phyloP scores from a whole-genome alignment of 257 asterid genomes.

The Solanum chmielewskii region DNA sequence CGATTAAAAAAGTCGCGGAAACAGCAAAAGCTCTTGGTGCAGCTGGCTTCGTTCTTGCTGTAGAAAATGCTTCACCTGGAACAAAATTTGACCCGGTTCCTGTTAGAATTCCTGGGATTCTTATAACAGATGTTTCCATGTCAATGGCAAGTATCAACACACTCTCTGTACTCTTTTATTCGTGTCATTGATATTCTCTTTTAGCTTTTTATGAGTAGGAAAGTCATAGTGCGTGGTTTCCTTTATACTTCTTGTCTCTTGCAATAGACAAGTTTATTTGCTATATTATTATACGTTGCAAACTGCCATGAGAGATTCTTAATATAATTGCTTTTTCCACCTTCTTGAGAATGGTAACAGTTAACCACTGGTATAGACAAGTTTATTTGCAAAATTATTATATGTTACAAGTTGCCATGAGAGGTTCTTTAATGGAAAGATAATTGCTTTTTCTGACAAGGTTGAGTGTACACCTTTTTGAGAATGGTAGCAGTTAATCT shows the following conservation, averaged over 20 bases:
- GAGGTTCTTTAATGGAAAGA: neutral
- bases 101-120: slow-evolving; percentile 76
- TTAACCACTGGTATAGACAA: too few species aligned
- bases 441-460: neutral
- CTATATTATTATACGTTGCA: neutral
- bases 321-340: neutral
- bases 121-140: slow-evolving; percentile 54
- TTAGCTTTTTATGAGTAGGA: neutral
- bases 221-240: neutral
- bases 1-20: slow-evolving; percentile 65
- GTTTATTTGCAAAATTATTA: neutral
- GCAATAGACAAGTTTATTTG: neutral
- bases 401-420: neutral
- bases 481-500: too few species aligned
- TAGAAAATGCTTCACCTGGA: slow-evolving; percentile 89
- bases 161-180: slow-evolving; percentile 1
- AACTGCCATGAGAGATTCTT: neutral
- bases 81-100: slow-evolving; percentile 94
- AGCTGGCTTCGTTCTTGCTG: slow-evolving; percentile 90
- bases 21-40: slow-evolving; percentile 93
- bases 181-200: neutral
- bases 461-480: too few species aligned
- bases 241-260: neutral
- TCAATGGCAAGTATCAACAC: slow-evolving; percentile 49
- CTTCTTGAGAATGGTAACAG: too few species aligned